Conservation (phyloP, 140 eudicot species). For the Cichorium intybus region DNA sequence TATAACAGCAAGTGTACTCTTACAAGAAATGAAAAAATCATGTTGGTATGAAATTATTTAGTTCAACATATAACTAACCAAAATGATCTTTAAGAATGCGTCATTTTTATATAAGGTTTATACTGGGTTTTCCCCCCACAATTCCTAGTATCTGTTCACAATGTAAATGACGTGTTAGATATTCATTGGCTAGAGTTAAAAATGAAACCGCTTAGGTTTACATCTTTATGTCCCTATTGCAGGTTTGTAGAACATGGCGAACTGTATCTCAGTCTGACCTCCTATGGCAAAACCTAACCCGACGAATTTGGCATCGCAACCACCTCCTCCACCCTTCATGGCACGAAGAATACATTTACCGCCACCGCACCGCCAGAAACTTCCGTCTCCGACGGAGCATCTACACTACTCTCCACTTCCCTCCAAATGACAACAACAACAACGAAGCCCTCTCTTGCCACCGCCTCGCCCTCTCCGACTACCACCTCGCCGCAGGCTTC, state of each 20-base stretch:
- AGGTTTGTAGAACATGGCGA: constrained; percentile 88
- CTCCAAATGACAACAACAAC: constrained; percentile 43
- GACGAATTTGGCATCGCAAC: constrained; percentile 56
- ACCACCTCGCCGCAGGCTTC: constrained; percentile 85
- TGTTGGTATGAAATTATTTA: too few species aligned
- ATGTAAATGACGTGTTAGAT: too few species aligned
- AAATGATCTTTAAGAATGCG: too few species aligned
- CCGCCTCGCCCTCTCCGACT: constrained; percentile 66
- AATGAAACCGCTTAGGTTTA: neutral
- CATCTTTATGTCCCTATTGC: constrained; percentile 14
- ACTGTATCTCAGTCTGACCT: constrained; percentile 66
- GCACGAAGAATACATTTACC: constrained; percentile 71
- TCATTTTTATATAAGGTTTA: too few species aligned
- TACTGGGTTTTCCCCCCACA: too few species aligned
- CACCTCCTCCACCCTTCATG: constrained; percentile 53
- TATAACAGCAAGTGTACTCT: too few species aligned
- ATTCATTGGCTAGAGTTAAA: neutral
- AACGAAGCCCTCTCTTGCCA: constrained; percentile 52
- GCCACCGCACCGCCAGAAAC: constrained; percentile 65
- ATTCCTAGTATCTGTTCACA: too few species aligned
- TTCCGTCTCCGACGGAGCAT: constrained; percentile 36
- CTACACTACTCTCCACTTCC: constrained; percentile 48
- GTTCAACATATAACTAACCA: too few species aligned
- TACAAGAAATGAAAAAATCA: too few species aligned
- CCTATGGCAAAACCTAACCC: constrained; percentile 71